Conservation (phyloP, 2,329 filamentous ascomycete species). For the Pseudocercospora pini-densiflorae region DNA sequence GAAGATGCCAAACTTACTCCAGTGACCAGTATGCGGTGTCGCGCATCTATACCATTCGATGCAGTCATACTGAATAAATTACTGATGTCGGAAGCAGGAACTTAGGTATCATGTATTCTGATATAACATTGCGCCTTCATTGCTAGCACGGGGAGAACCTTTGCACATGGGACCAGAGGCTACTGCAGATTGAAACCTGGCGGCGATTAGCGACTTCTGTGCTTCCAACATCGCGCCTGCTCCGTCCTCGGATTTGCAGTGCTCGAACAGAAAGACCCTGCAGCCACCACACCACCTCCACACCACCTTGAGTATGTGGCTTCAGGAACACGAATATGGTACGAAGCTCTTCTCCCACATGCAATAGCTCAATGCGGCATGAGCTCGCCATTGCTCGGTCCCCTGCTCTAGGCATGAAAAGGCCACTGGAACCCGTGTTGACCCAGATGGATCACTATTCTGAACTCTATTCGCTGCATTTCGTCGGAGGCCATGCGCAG, state of each 20-base stretch:
- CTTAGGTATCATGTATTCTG: neutral
- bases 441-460: too few relatives aligned
- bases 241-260: neutral
- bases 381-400: neutral
- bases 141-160: neutral
- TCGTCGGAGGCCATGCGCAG: too few relatives aligned
- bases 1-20: neutral
- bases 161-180: neutral
- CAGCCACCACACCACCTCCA: neutral
- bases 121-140: neutral
- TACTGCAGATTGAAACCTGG: neutral
- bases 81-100: neutral
- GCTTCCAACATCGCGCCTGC: neutral
- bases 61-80: neutral
- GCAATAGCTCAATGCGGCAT: neutral
- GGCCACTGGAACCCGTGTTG: too few relatives aligned
- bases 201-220: neutral
- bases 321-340: neutral
- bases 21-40: neutral
- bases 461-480: too few relatives aligned
- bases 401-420: too few relatives aligned
- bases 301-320: neutral
- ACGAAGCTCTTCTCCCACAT: neutral
- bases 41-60: neutral
- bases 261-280: neutral